Evolutionary conservation across 139 green algal genomes (phyloP).

Genomic region (Dunaliella primolecta): DNA sequence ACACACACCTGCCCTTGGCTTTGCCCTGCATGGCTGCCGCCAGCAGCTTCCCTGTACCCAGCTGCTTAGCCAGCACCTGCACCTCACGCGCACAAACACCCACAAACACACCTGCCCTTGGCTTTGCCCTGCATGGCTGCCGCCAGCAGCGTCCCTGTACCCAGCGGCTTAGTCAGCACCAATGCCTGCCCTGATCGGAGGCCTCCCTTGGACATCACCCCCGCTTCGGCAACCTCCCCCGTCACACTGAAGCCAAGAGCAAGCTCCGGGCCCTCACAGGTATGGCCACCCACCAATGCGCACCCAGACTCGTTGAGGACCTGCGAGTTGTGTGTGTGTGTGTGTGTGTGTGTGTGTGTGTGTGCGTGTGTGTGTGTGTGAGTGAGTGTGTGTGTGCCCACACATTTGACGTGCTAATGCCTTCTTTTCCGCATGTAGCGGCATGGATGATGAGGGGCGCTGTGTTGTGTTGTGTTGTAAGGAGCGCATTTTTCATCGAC

Average conservation of each 20-base stretch:
- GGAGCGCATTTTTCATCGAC: too few species aligned
- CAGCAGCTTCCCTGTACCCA: slow-evolving; percentile 78
- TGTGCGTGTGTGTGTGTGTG: too few species aligned
- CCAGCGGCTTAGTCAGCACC: slow-evolving; percentile 89
- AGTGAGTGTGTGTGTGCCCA: too few species aligned
- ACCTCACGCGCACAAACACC: not conserved
- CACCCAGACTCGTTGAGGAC: slow-evolving; percentile 65
- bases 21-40: slow-evolving; percentile 69
- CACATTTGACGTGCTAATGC: too few species aligned
- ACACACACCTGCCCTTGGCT: slow-evolving; percentile 47
- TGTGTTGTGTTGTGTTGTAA: too few species aligned
- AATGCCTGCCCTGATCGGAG: slow-evolving; percentile 65
- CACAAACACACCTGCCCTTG: slow-evolving; percentile 33
- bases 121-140: slow-evolving; percentile 68
- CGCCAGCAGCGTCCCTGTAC: slow-evolving; percentile 74
- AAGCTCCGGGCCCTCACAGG: slow-evolving; percentile 71
- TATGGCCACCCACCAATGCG: slow-evolving; percentile 81
- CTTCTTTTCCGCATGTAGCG: too few species aligned
- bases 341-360: too few species aligned
- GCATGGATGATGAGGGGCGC: too few species aligned
- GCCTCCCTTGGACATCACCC: slow-evolving; percentile 61
- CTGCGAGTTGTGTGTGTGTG: too few species aligned
- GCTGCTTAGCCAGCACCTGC: slow-evolving; percentile 88
- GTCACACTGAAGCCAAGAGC: slow-evolving; percentile 56
- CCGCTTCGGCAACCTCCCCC: slow-evolving; percentile 44